These are phyloP conservation scores for Nicotiana noctiflora DNA, from an alignment of 257 asterid species.

Conservation along the genomic window DNA sequence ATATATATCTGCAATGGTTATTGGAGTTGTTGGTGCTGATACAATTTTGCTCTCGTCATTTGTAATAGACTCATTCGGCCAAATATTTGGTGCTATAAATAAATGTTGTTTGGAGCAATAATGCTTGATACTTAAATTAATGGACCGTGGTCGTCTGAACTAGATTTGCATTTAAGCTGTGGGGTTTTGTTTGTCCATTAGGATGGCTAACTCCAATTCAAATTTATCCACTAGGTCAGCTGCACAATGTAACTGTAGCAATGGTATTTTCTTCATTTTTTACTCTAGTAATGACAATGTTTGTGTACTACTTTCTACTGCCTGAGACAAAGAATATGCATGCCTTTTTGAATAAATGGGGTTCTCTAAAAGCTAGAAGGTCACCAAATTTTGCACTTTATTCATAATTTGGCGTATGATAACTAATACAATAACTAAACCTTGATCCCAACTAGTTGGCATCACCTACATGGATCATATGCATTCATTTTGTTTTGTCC, in stretches of 20 bases:
- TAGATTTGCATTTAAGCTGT: constrained; percentile 21
- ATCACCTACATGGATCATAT: background rate
- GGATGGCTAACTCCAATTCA: constrained; percentile 38
- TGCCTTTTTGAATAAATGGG: too few species aligned
- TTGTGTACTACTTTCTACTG: too few species aligned
- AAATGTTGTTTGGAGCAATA: constrained; percentile 20
- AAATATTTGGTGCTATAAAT: constrained; percentile 15
- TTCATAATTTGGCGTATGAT: too few species aligned
- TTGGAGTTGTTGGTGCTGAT: constrained; percentile 1
- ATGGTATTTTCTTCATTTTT: constrained; percentile 24
- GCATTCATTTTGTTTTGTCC: background rate
- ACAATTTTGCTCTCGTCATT: constrained; percentile 14
- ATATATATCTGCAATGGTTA: constrained; percentile 19
- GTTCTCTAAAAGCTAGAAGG: too few species aligned
- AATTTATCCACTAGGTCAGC: constrained; percentile 42
- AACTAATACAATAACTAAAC: too few species aligned
- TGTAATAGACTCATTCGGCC: constrained; percentile 25
- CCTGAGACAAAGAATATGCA: too few species aligned
- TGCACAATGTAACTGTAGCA: constrained; percentile 28
- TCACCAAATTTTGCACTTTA: too few species aligned
- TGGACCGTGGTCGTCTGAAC: constrained; percentile 21
- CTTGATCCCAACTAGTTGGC: too few species aligned
- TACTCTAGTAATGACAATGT: too few species aligned
- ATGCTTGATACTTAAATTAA: constrained; percentile 26
- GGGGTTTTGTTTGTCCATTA: constrained; percentile 32